phyloP scores from a whole-genome alignment of 108 stramenopile genomes.

The Parietichytrium sp. region DNA sequence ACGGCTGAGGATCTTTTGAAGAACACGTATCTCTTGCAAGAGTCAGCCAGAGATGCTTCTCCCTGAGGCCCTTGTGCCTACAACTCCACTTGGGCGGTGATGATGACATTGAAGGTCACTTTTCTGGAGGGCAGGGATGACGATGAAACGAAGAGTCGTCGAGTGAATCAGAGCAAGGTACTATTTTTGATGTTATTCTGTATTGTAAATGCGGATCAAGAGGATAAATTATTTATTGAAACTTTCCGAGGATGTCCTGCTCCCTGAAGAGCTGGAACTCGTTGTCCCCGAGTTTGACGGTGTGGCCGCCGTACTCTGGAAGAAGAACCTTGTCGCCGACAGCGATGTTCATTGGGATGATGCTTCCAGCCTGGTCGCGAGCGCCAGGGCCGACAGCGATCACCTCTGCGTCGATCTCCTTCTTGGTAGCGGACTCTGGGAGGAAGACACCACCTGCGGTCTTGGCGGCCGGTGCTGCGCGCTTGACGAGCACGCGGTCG shows the following conservation, averaged over 20 bases:
- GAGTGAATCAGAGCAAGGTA: no score
- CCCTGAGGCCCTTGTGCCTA: no score
- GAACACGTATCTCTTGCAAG: no score
- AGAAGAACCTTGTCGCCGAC: conserved; percentile 84
- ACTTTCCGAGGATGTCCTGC: conserved; percentile 94
- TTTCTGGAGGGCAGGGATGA: no score
- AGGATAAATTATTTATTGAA: conserved; percentile 53
- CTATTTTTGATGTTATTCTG: no score
- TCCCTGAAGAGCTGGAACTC: conserved; percentile 86
- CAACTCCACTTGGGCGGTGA: no score
- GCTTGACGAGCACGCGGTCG: conserved; percentile 87
- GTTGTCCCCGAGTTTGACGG: conserved; percentile 81
- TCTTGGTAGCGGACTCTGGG: conserved; percentile 83
- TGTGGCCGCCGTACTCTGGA: conserved; percentile 93
- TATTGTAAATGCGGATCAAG: neutral
- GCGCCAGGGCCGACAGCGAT: conserved; percentile 91
- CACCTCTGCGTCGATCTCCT: conserved; percentile 89
- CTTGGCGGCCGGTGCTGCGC: conserved; percentile 77
- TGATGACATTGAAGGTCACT: no score
- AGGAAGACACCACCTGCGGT: conserved; percentile 89
- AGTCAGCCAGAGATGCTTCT: no score
- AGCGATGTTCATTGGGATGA: conserved; percentile 44
- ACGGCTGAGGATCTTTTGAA: no score
- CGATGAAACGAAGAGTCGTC: no score
- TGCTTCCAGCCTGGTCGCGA: conserved; percentile 37